Evolutionary conservation across 192 early-diverging fungal species (phyloP).

Genomic region (Entomortierella beljakovae): DNA sequence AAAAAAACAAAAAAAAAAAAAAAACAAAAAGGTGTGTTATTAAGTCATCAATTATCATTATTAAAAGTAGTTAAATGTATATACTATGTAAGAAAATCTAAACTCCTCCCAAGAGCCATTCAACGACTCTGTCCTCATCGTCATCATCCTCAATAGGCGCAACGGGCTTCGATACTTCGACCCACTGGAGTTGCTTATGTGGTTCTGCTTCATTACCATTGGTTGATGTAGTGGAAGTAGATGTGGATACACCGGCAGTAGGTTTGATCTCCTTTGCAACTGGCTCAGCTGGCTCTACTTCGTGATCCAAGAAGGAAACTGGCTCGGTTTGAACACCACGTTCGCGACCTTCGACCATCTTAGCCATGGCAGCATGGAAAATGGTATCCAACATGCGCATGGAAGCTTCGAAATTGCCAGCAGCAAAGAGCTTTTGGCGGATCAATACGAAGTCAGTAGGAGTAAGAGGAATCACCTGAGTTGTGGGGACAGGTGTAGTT

Average conservation of each 20-base stretch:
- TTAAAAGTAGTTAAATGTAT: background rate
- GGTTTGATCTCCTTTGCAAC: slow-evolving; percentile 7
- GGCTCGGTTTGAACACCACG: slow-evolving; percentile 52
- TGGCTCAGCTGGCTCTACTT: background rate
- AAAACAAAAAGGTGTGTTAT: background rate
- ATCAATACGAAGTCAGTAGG: slow-evolving; percentile 42
- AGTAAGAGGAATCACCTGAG: slow-evolving; percentile 44
- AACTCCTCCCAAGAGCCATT: slow-evolving; percentile 46
- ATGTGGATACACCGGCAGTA: background rate
- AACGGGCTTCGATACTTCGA: background rate
- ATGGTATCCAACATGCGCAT: slow-evolving; percentile 54
- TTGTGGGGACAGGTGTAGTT: slow-evolving; percentile 47
- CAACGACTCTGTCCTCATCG: slow-evolving; percentile 51
- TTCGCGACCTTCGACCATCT: slow-evolving; percentile 53
- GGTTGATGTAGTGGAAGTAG: slow-evolving; percentile 9
- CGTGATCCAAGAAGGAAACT: slow-evolving; percentile 9
- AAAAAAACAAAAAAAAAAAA: slow-evolving; percentile 3
- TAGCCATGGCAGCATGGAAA: slow-evolving; percentile 54
- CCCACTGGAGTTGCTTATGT: slow-evolving; percentile 39
- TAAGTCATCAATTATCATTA: background rate
- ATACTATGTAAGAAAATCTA: slow-evolving; percentile 15
- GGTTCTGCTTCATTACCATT: slow-evolving; percentile 9
- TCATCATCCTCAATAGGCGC: slow-evolving; percentile 39
- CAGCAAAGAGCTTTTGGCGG: slow-evolving; percentile 54
- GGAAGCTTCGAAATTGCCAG: slow-evolving; percentile 52